A percentile compares a stretch with the other conserved stretches of the same genome.
Conservation (phyloP, 2,329 filamentous ascomycete genomes). For the Hansfordia pulvinata region DNA sequence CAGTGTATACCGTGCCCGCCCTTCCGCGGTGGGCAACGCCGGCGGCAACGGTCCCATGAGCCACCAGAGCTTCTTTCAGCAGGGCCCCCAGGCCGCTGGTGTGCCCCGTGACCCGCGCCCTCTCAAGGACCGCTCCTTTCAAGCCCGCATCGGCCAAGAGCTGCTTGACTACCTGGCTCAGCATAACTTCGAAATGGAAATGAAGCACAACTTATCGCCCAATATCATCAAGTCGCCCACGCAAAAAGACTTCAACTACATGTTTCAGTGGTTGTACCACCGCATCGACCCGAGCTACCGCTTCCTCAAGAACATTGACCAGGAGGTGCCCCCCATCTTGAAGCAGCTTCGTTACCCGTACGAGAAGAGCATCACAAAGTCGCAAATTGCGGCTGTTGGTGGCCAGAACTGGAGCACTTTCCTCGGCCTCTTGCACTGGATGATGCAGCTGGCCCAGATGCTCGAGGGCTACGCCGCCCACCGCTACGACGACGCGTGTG, state of each 20-base stretch:
- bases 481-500: conserved; percentile 80
- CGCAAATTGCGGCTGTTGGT: conserved; percentile 85
- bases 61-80: conserved; percentile 91
- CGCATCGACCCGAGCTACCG: conserved; percentile 88
- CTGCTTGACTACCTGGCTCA: conserved; percentile 82
- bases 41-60: conserved; percentile 49
- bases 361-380: conserved; percentile 91
- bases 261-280: conserved; percentile 97
- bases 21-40: too few relatives aligned
- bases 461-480: conserved; percentile 69
- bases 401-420: conserved; percentile 97
- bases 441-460: conserved; percentile 96
- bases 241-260: conserved; percentile 94
- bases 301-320: conserved; percentile 89
- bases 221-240: conserved; percentile 90
- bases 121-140: conserved; percentile 67
- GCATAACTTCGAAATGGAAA: conserved; percentile 95
- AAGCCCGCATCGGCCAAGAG: conserved; percentile 75
- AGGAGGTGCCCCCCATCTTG: conserved; percentile 82
- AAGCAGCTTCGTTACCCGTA: conserved; percentile 93
- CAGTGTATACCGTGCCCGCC: conserved; percentile 65
- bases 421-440: conserved; percentile 88
- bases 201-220: conserved; percentile 84
- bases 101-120: conserved; percentile 79
- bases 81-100: conserved; percentile 67